Conservation (phyloP, 1,139 yeast species). For the Magnusiomyces clavatus region DNA sequence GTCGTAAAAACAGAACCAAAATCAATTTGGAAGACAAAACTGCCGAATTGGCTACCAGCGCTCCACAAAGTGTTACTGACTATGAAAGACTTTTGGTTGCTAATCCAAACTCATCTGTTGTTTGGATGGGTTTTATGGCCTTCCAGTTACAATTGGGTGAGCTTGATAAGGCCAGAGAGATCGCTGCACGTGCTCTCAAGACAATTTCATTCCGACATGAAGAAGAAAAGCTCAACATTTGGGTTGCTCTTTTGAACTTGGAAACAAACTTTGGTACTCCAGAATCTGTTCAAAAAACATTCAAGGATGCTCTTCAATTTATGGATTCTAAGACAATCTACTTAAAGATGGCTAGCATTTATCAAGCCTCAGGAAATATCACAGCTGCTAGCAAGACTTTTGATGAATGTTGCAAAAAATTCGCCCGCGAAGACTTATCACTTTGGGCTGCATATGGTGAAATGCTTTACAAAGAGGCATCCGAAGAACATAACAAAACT, state of each 20-base stretch:
- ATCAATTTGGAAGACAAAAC: slow-evolving; percentile 68
- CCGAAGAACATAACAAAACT: slow-evolving; percentile 9
- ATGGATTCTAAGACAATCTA: slow-evolving; percentile 85
- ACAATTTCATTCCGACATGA: slow-evolving; percentile 89
- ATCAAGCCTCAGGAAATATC: slow-evolving; percentile 53
- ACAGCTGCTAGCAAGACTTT: slow-evolving; percentile 65
- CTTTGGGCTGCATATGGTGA: slow-evolving; percentile 79
- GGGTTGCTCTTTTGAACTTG: slow-evolving; percentile 92
- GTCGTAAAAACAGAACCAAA: slow-evolving; percentile 36
- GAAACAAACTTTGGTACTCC: slow-evolving; percentile 89
- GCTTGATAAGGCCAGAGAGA: slow-evolving; percentile 86
- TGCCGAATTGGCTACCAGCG: slow-evolving; percentile 66
- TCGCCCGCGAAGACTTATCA: slow-evolving; percentile 51
- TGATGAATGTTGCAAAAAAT: slow-evolving; percentile 67
- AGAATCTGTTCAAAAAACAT: slow-evolving; percentile 70
- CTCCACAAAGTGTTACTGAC: slow-evolving; percentile 87
- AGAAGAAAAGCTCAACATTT: slow-evolving; percentile 83
- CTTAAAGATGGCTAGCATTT: slow-evolving; percentile 69
- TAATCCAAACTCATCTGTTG: slow-evolving; percentile 84
- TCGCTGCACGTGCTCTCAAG: slow-evolving; percentile 86
- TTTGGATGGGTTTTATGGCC: slow-evolving; percentile 99
- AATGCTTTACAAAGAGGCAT: slow-evolving; percentile 51
- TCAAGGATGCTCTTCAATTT: slow-evolving; percentile 78
- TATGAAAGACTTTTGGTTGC: slow-evolving; percentile 88
- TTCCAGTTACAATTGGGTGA: slow-evolving; percentile 94